Evolutionary conservation across 257 asterid genomes (phyloP), one percentile per base, ranked within the genome.

Genomic region (Forsythia viridissima): DNA sequence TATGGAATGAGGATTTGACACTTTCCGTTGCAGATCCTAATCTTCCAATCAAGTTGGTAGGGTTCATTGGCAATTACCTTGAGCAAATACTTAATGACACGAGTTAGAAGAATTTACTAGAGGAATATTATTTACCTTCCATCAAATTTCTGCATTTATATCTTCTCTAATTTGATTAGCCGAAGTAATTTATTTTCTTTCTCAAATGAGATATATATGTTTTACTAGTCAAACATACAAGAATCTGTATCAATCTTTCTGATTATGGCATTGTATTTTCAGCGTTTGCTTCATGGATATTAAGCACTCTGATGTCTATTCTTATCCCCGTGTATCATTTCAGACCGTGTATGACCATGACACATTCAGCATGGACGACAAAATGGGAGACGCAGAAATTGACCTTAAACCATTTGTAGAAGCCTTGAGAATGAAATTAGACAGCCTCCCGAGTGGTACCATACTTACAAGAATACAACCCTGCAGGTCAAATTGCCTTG

Each of bases 301-400:
- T 12, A 34, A 15, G 72, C n/a, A 37, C 11, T 40, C 8, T 16
- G 24, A 73, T 12, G n/a, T 30, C 6, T 15, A 48, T 57, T 46
- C 44, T 21, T 20, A 73, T 73, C 37, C 16, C 2, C 12, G 20
- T 66, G n/a, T 36, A 37, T 44, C 51, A n/a, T 78, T 85, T 37
- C 84, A 88, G 91, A 83, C 82, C 0, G 89, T 88, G 3, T 88
- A 85, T 71, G 91, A 88, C 69, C 88, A 85, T 15, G 91, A 88
- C 80, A 77, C 82, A 11, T 88, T 88, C 85, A 85, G 80, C 80
- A 78, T 59, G 82, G 89, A 88, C 59, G 91, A 88, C 74, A 85
- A 82, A 70, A 88, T 88, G 89, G 91, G 91, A 80, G 89, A 88
- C 6, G 87, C 91, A 66, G 84, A 85, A 46, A 75, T 88, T 12